Evolutionary conservation across 768 basidiomycete genomes (phyloP).

Genomic region (Mycena belliarum): DNA sequence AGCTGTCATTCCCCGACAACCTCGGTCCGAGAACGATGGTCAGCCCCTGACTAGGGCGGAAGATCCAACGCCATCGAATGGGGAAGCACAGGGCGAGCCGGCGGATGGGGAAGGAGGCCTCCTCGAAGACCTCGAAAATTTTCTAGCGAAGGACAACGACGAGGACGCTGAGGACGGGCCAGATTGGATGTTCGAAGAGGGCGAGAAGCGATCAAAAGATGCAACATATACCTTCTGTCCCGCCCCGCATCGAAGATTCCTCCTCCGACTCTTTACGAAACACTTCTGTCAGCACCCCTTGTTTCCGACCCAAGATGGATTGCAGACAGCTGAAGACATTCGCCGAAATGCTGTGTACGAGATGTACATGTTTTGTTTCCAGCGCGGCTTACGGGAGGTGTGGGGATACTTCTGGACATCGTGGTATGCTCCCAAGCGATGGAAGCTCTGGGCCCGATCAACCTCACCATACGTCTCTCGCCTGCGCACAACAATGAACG

Average conservation of each 20-base stretch:
- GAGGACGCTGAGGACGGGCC: not conserved
- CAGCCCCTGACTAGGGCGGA: not conserved
- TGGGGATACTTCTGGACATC: conserved; percentile 29
- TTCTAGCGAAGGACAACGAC: not conserved
- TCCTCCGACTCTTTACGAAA: conserved; percentile 27
- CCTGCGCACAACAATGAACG: conserved; percentile 26
- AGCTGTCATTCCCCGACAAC: not conserved
- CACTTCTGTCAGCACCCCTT: conserved; percentile 27
- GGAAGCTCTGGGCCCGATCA: conserved; percentile 25
- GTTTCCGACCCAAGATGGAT: conserved; percentile 23
- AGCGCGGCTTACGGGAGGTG: conserved; percentile 20
- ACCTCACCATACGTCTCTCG: conserved; percentile 12
- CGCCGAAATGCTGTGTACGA: conserved; percentile 23
- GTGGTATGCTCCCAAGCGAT: conserved; percentile 23
- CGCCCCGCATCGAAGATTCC: conserved; percentile 23
- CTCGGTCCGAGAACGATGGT: not conserved
- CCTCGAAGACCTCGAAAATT: not conserved
- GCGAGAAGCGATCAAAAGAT: not conserved
- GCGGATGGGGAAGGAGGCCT: not conserved
- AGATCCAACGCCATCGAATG: not conserved
- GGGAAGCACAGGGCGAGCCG: not conserved
- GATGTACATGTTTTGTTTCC: conserved; percentile 26
- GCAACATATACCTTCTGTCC: conserved; percentile 26
- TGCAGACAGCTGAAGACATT: conserved; percentile 15
- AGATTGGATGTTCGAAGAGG: conserved; percentile 1